Evolutionary conservation across 306 rosid genomes (phyloP).

Genomic region (Fagus sylvatica): DNA sequence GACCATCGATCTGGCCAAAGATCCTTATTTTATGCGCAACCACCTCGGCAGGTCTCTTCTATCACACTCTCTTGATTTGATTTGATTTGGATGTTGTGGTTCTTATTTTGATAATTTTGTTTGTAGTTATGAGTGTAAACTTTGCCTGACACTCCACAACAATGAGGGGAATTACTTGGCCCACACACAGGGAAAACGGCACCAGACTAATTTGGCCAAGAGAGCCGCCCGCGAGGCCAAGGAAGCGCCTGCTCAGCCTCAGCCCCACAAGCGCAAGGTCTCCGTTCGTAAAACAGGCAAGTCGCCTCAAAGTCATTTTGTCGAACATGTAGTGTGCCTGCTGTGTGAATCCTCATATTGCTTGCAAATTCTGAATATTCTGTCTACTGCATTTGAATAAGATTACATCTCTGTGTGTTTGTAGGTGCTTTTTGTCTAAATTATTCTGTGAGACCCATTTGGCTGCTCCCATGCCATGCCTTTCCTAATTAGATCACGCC

Average conservation of each 20-base stretch:
- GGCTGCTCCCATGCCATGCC: not conserved
- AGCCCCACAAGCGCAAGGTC: constrained; percentile 93
- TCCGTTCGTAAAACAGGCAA: constrained; percentile 69
- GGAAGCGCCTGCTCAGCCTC: constrained; percentile 96
- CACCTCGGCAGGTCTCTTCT: constrained; percentile 70
- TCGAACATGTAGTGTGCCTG: constrained; percentile 10
- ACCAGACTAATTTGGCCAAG: constrained; percentile 90
- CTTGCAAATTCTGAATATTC: too few species aligned
- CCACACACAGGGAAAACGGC: constrained; percentile 95
- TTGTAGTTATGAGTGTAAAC: constrained; percentile 87
- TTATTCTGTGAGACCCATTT: not conserved
- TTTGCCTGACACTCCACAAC: constrained; percentile 88
- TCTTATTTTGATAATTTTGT: constrained; percentile 3
- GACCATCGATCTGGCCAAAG: constrained; percentile 95
- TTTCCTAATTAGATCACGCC: too few species aligned
- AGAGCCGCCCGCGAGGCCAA: constrained; percentile 96
- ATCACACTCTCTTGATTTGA: not conserved
- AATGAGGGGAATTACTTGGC: constrained; percentile 98
- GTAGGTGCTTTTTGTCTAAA: not conserved
- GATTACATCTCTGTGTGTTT: not conserved
- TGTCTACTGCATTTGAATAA: too few species aligned
- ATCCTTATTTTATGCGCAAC: constrained; percentile 96
- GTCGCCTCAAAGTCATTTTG: not conserved
- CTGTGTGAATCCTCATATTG: too few species aligned
- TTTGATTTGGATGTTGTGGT: not conserved